Evolutionary conservation across 208 protist species (phyloP), one percentile per base, ranked within the genome.

Genomic region (Trypanosoma melophagium): DNA sequence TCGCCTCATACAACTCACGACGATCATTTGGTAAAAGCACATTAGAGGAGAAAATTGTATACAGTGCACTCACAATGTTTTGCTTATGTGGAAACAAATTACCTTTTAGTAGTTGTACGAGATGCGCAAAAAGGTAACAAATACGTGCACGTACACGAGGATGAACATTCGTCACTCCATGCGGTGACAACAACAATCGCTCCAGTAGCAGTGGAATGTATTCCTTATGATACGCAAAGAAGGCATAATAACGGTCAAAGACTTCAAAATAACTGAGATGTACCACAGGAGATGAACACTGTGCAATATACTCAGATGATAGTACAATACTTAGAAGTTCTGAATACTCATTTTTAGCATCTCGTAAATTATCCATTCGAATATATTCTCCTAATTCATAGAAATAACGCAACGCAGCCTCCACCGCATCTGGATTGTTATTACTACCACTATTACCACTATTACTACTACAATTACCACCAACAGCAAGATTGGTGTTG

Each of bases 231-330:
- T 85, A 83, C 0, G 71, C 53, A 62, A 95, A 89, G 66, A 95
- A 95, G 13, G 78, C 16, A 28, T 74, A 73, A 69, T 88, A 92
- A 31, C 89, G 85, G 42, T 85, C 81, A 13, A 92, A 70, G 1
- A 90, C 67, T 63, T 95, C 89, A 65, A 95, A 92, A 72, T 84
- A 92, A 52, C 79, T 81, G 13, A 95, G 45, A 54, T 92, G 86
- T 17, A 95, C 86, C 7, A 50, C 72, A 64, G 53, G 71, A 22
- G 54, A 79, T 19, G 49, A 42, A 44, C 62, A 35, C 22, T 64
- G 57, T 35, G 52, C 24, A 71, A 91, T 69, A 7, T 65, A 61
- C 35, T 87, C 78, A 12, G 70, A 83, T 28, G 54, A 73, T 21
- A 95, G 38, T 31, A 95, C 57, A 24, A 66, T 61, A 64, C 44